Evolutionary conservation across 257 asterid species (phyloP).

Genomic region (Rehmannia glutinosa): DNA sequence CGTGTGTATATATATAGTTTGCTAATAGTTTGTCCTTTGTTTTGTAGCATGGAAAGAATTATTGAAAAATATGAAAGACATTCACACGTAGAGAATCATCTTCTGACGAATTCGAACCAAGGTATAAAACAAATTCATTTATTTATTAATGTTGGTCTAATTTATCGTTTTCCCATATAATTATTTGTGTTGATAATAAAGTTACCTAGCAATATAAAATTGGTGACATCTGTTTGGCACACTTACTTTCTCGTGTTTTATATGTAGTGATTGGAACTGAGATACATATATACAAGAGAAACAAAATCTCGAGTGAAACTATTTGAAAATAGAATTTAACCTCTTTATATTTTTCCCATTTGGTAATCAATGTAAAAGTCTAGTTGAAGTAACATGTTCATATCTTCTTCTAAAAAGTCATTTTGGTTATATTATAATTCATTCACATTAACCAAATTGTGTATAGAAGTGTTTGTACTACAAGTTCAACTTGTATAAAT

Average conservation of each 20-base stretch:
- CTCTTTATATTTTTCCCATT: neutral
- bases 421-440: too few species aligned
- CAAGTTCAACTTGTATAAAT: neutral
- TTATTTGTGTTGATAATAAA: neutral
- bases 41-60: slow-evolving; percentile 64
- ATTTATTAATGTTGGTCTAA: neutral
- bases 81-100: slow-evolving; percentile 39
- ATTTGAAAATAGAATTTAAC: too few species aligned
- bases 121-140: slow-evolving; percentile 21
- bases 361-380: neutral
- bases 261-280: too few species aligned
- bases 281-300: too few species aligned
- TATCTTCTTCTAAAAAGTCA: neutral
- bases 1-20: neutral
- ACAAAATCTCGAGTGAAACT: neutral
- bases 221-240: neutral
- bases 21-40: neutral
- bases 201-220: neutral
- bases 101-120: slow-evolving; percentile 22
- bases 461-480: neutral
- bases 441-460: too few species aligned
- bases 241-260: too few species aligned
- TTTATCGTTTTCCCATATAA: neutral
- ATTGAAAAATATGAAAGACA: slow-evolving; percentile 62
- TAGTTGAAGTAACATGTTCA: neutral